A percentile compares a stretch with the other conserved stretches of the same genome.
These are phyloP conservation scores for Talaromyces sp. DNA, from an alignment of 2,329 filamentous ascomycete species.

Conservation along the genomic window DNA sequence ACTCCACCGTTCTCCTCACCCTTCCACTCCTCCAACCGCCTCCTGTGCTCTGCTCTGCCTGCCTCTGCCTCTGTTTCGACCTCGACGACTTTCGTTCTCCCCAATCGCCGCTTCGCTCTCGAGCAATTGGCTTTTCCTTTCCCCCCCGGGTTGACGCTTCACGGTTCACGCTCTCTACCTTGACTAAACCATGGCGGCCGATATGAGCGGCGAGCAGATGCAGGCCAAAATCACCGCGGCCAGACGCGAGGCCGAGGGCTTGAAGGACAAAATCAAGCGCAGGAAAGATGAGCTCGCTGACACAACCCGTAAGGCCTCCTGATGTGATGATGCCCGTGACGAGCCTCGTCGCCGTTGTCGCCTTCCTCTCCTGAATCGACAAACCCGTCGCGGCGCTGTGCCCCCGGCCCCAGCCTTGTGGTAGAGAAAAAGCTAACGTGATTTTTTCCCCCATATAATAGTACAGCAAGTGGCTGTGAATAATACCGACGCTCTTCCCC, in stretches of 20 bases:
- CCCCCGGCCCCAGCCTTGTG: neutral
- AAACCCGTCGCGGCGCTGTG: neutral
- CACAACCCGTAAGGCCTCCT: conserved; percentile 67
- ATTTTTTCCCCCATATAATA: conserved; percentile 36
- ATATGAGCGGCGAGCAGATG: conserved; percentile 59
- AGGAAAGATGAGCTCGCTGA: conserved; percentile 99
- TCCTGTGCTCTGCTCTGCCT: neutral
- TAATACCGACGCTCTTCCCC: conserved; percentile 85
- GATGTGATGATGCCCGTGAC: neutral
- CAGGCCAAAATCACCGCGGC: conserved; percentile 90
- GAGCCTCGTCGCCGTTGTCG: neutral
- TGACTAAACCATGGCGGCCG: conserved; percentile 36
- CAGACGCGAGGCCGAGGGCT: conserved; percentile 91
- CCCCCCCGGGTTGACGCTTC: conserved; percentile 11
- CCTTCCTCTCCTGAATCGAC: neutral
- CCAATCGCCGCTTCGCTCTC: neutral
- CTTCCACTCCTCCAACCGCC: conserved; percentile 5
- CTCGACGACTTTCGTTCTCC: conserved; percentile 4
- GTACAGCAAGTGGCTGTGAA: conserved; percentile 90
- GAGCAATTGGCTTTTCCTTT: conserved; percentile 8
- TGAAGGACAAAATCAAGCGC: conserved; percentile 98
- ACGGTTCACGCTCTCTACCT: conserved; percentile 14
- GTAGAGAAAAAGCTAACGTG: neutral
- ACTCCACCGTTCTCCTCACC: conserved; percentile 18
- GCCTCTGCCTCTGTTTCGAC: neutral